A percentile compares a stretch with the other conserved stretches of the same genome.
phyloP scores from a whole-genome alignment of 2,329 filamentous ascomycete species.

The Microcyclosporella mali region DNA sequence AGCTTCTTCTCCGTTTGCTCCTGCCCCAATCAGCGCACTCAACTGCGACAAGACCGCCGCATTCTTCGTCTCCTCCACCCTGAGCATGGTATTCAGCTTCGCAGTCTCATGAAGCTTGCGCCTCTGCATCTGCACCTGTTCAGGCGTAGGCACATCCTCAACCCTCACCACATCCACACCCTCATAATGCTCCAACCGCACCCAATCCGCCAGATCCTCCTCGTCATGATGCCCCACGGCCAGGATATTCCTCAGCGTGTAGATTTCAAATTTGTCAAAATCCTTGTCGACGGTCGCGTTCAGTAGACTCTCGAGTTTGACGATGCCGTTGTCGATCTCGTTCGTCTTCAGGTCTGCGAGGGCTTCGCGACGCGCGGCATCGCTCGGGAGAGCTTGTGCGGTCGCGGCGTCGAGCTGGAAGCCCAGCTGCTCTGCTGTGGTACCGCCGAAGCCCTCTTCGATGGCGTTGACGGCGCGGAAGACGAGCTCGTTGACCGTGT shows the following conservation, averaged over 20 bases:
- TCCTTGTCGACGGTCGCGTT: conserved; percentile 46
- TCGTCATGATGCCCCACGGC: conserved; percentile 40
- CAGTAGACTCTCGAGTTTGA: conserved; percentile 46
- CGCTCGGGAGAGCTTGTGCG: conserved; percentile 10
- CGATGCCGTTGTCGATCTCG: conserved; percentile 72
- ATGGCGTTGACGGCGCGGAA: conserved; percentile 84
- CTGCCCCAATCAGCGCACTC: conserved; percentile 47
- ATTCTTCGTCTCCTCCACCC: conserved; percentile 65
- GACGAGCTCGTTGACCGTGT: conserved; percentile 87
- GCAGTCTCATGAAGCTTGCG: conserved; percentile 72
- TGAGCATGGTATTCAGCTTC: conserved; percentile 63
- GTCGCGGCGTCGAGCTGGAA: conserved; percentile 45
- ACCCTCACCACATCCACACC: conserved; percentile 35
- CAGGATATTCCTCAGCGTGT: conserved; percentile 71
- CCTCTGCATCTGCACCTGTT: conserved; percentile 65
- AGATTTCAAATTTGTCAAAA: conserved; percentile 58
- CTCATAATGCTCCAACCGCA: conserved; percentile 80
- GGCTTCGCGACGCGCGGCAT: conserved; percentile 32
- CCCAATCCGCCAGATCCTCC: conserved; percentile 64
- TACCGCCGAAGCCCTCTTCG: conserved; percentile 70
- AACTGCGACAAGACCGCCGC: conserved; percentile 63
- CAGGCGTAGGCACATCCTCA: conserved; percentile 51
- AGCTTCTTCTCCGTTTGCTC: conserved; percentile 8
- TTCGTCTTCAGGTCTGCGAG: conserved; percentile 26
- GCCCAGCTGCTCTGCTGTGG: conserved; percentile 71